These are phyloP conservation scores for Rhodamnia argentea DNA, from an alignment of 345 rosid genomes.

Conservation along the genomic window DNA sequence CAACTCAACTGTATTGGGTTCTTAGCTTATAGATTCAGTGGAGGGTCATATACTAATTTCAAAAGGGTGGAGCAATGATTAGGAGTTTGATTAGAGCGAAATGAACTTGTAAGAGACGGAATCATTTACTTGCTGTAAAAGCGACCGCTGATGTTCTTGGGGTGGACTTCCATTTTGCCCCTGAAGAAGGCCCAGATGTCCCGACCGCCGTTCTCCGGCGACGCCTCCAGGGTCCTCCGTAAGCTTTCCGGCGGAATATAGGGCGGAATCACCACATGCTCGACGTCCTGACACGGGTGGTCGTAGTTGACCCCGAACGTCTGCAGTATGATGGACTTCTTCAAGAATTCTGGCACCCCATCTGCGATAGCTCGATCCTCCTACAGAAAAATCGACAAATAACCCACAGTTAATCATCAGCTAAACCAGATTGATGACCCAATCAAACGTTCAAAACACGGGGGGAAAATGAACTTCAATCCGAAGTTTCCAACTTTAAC, in stretches of 20 bases:
- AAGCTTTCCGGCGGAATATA: conserved; percentile 63
- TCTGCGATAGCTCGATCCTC: conserved; percentile 69
- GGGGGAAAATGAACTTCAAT: neutral
- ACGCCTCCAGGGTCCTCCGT: conserved; percentile 23
- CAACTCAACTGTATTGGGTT: neutral
- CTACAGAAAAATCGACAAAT: conserved; percentile 16
- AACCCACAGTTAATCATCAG: neutral
- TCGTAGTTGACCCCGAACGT: conserved; percentile 78
- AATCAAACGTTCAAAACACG: neutral
- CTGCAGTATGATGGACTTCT: conserved; percentile 67
- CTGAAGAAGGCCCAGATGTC: conserved; percentile 85
- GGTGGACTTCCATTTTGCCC: conserved; percentile 97
- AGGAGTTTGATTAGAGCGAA: neutral
- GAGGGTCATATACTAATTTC: neutral
- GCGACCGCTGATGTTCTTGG: conserved; percentile 83
- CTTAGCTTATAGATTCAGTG: neutral
- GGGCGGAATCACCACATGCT: conserved; percentile 89
- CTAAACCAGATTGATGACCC: neutral
- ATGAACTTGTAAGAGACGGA: neutral
- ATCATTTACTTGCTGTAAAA: conserved; percentile 79
- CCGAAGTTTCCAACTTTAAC: neutral
- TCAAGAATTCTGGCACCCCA: conserved; percentile 87
- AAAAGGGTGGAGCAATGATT: neutral
- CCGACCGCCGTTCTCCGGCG: conserved; percentile 38
- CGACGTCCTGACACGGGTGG: conserved; percentile 85